Evolutionary conservation across 2,329 filamentous ascomycete genomes (phyloP), one percentile per base, ranked within the genome.

Genomic region (Pestalotiopsis sp.): DNA sequence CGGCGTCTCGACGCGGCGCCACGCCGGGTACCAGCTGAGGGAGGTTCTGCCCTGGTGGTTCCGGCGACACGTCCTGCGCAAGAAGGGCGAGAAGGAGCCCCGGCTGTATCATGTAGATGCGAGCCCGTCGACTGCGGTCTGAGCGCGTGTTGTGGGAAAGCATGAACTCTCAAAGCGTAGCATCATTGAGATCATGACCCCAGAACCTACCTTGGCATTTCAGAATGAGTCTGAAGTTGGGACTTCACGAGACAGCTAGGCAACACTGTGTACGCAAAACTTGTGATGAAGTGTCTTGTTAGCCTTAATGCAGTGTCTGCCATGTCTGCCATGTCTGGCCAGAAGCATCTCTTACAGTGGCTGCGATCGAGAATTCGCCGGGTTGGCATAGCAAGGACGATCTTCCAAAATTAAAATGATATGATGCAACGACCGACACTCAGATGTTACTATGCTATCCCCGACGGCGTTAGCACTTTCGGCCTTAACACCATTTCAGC

Each of bases 31-130:
- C 59, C 69, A 71, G 13, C 56, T 13, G 45, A 66, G 57, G 68
- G 69, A 45, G 60, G 57, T 36, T 14, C 57, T 71, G 23, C 70
- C 68, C 14, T 71, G 70, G 70, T 71, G 69, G 57, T 58, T 71
- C 60, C 59, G 57, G n/a, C 69, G 68, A 57, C 56, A 39, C 3
- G 17, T 71, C 49, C 66, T 71, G 36, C 57, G 57, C 12, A 60
- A 60, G 57, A 60, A 60, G 57, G 57, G 57, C 2, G 45, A 52
- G 20, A 52, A 52, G 45, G 45, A 52, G 45, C 45, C 45, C 7
- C 45, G 23, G 45, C 45, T 52, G 11, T 52, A 52, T n/a, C n/a
- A 20, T n/a, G 20, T 52, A 3, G 45, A 52, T 52, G 45, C 45
- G 45, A 52, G 45, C 20, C 45, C 45, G 17, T 52, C 45, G 11